Evolutionary conservation across 306 rosid species (phyloP), one percentile per base, ranked within the genome.

Genomic region (Citrullus amarus): DNA sequence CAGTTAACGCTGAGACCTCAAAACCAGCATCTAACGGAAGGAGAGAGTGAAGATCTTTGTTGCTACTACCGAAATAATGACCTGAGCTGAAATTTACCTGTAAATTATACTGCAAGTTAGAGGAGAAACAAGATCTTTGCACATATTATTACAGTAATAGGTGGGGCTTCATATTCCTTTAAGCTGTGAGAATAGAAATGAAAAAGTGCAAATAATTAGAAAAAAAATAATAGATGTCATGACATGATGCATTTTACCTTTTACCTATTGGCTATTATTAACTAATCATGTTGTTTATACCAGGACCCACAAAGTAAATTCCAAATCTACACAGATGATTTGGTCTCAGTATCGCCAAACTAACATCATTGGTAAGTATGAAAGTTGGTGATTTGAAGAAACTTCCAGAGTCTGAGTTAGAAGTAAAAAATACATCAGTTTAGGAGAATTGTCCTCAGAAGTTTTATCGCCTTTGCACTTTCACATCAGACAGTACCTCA

Each of bases 41-140:
- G 81, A 70, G 88, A 58, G 97, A 62, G 28, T 83, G 81, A 79
- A 69, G 80, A 54, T 86, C 93, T 77, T 77, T 79, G 86, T 74
- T 79, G 73, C 75, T 82, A 62, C 90, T 92, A 76, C 86, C 83
- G 75, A 95, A 95, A 86, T 95, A 95, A 72, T 88, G 88, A 50
- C 98, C 98, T 44, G 98, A 95, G 87, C 98, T 92, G 88, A 92
- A 95, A 82, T 95, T 95, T 83, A 95, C 98, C 98, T 95, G 81
- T 73, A 75, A 83, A 81, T 32, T 80, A 55, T 81, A 32, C 25
- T 54, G 79, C 66, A 61, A 73, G 84, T 88, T 48, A 88, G 83
- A 82, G 16, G 34, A 9, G 61, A 80, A 50, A 73, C 73, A 4
- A 17, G 15, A 17, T 66, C 3, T 17, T 38, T 66, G 50, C 16